Percentiles rank a stretch among this genome's conserved stretches.
phyloP scores from a whole-genome alignment of 768 basidiomycete genomes.

The Clavaria fumosa region DNA sequence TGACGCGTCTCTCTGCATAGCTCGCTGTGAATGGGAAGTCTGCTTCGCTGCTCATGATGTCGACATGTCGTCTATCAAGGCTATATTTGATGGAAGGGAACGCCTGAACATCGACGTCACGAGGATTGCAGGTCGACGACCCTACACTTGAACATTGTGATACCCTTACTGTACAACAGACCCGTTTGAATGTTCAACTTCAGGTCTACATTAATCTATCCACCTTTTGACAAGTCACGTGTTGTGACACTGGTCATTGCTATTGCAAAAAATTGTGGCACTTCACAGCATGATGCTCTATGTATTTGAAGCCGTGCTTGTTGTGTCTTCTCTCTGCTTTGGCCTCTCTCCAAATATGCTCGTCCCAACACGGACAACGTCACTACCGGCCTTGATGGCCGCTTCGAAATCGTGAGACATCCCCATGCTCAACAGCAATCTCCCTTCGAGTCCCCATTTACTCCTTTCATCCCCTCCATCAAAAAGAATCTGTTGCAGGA shows the following conservation, averaged over 20 bases:
- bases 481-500: conserved; percentile 33
- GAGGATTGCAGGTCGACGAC: too few relatives aligned
- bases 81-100: conserved; percentile 30
- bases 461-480: conserved; percentile 12
- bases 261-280: too few relatives aligned
- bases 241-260: too few relatives aligned
- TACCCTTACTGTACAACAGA: too few relatives aligned
- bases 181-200: too few relatives aligned
- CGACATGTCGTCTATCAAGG: conserved; percentile 37
- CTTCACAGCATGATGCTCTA: too few relatives aligned
- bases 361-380: conserved; percentile 83
- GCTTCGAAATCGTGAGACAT: conserved; percentile 93
- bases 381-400: conserved; percentile 70
- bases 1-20: conserved; percentile 16
- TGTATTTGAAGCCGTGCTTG: too few relatives aligned
- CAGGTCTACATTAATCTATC: too few relatives aligned
- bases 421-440: conserved; percentile 73
- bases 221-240: too few relatives aligned
- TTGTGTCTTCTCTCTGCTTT: too few relatives aligned
- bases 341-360: conserved; percentile 74
- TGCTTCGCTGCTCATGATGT: conserved; percentile 37
- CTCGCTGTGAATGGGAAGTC: conserved; percentile 49
- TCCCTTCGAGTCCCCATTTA: conserved; percentile 33
- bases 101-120: conserved; percentile 33
- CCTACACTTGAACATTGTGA: too few relatives aligned